phyloP scores from a whole-genome alignment of 2,329 filamentous ascomycete species.

The Alternaria sp. region DNA sequence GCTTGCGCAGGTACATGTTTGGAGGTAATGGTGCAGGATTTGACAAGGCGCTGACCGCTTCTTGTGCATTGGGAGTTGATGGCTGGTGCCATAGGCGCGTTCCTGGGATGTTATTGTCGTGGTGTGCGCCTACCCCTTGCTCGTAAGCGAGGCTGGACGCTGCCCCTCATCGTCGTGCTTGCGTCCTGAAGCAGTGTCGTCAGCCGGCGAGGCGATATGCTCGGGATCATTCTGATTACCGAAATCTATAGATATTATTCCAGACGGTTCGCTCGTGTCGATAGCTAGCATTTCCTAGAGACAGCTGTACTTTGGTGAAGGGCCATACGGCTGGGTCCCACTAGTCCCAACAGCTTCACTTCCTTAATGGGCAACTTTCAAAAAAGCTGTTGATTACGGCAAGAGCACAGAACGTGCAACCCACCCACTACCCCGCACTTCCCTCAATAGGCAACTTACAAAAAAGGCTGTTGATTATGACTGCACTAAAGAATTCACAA shows the following conservation, averaged over 20 bases:
- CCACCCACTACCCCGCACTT: too few species aligned
- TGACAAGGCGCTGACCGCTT: not conserved
- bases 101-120: not conserved
- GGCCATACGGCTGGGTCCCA: not conserved
- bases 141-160: not conserved
- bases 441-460: too few species aligned
- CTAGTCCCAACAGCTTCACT: not conserved
- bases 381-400: too few species aligned
- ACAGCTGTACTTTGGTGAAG: not conserved
- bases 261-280: not conserved
- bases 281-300: not conserved
- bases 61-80: not conserved
- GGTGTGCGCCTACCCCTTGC: not conserved
- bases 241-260: not conserved
- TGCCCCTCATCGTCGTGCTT: not conserved
- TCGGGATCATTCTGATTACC: not conserved
- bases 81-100: not conserved
- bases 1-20: slow-evolving; percentile 1
- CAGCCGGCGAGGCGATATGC: too few species aligned
- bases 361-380: too few species aligned
- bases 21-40: not conserved
- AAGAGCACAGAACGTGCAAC: too few species aligned
- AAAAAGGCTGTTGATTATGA: too few species aligned
- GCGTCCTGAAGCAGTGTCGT: too few species aligned
- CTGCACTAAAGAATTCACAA: too few species aligned